Evolutionary conservation across 768 basidiomycete genomes (phyloP), one percentile per base, ranked within the genome.

Genomic region (Macrolepiota fuliginosa): DNA sequence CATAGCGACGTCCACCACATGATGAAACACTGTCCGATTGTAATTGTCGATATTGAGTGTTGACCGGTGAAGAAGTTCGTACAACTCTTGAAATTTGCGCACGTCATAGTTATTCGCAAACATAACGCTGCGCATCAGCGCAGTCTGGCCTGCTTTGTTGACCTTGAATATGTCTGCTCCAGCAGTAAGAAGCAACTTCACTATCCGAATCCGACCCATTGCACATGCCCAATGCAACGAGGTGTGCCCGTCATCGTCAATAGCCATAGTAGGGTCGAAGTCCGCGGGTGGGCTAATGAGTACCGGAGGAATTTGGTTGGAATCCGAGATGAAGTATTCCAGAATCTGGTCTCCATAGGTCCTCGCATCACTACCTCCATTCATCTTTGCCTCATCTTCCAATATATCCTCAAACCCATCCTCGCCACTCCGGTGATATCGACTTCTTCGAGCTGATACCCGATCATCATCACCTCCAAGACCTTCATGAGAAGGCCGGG

Each of bases 31-130:
- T 35, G 96, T 98, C 12, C 96, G 91, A 71, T 98, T 98, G 70
- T 88, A 90, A 72, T 95, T 92, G 80, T 99, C 97, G 75, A 99
- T 98, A 72, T 99, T 98, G 68, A 98, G 89, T 0, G 96, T 98
- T 17, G 96, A 96, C n/a, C 94, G 90, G 69, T 98, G 97, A 37
- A 99, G 76, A 13, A 99, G 84, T 71, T 98, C 96, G 75, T 97
- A 98, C 17, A 99, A 80, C 73, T 98, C 96, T 1, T 95, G 94
- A 68, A 99, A 99, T 74, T 99, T 99, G 66, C 97, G 92, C 51
- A 98, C 91, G 73, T 99, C 97, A 72, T 99, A 99, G 73, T 98
- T 99, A 75, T 99, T 99, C 54, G 94, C 93, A 73, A 98, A 99
- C 96, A 98, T 98, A 68, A 99, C 97, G 69, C 90, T 90, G 15